Evolutionary conservation across 2,329 filamentous ascomycete genomes (phyloP).

Genomic region (Chaetomiaceae sp.): DNA sequence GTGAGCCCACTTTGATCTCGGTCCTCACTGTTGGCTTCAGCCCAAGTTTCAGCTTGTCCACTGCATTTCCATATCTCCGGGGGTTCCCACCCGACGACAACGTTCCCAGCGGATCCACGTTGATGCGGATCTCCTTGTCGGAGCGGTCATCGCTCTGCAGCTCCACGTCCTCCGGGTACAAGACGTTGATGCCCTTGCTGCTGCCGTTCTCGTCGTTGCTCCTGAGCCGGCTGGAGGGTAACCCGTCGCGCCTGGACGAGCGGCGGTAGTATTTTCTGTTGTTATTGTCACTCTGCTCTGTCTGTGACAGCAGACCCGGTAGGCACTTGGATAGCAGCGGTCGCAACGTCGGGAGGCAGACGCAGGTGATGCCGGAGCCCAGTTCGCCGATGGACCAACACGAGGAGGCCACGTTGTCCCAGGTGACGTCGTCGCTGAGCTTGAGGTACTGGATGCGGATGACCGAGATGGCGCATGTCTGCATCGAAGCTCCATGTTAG

Average conservation of each 20-base stretch:
- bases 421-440: slow-evolving; percentile 31
- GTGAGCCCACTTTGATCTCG: slow-evolving; percentile 18
- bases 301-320: slow-evolving; percentile 14
- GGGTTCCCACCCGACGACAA: too few relatives aligned
- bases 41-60: slow-evolving; percentile 13
- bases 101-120: background rate
- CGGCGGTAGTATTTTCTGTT: slow-evolving; percentile 16
- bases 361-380: slow-evolving; percentile 32
- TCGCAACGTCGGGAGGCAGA: slow-evolving; percentile 33
- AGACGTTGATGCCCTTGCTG: slow-evolving; percentile 13
- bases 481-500: background rate
- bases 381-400: slow-evolving; percentile 34
- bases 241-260: slow-evolving; percentile 13
- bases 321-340: slow-evolving; percentile 16
- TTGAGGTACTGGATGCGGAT: slow-evolving; percentile 34
- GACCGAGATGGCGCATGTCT: slow-evolving; percentile 34
- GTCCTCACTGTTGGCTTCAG: slow-evolving; percentile 19
- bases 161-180: slow-evolving; percentile 21
- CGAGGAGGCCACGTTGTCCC: slow-evolving; percentile 33
- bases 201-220: slow-evolving; percentile 12
- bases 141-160: slow-evolving; percentile 20
- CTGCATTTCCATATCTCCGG: too few relatives aligned
- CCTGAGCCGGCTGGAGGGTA: slow-evolving; percentile 11
- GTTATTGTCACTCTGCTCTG: slow-evolving; percentile 3
- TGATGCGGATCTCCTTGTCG: slow-evolving; percentile 15